Base-by-base conservation (phyloP, 2,329 filamentous ascomycete species). In the Penicillium psychrosexuale region DNA sequence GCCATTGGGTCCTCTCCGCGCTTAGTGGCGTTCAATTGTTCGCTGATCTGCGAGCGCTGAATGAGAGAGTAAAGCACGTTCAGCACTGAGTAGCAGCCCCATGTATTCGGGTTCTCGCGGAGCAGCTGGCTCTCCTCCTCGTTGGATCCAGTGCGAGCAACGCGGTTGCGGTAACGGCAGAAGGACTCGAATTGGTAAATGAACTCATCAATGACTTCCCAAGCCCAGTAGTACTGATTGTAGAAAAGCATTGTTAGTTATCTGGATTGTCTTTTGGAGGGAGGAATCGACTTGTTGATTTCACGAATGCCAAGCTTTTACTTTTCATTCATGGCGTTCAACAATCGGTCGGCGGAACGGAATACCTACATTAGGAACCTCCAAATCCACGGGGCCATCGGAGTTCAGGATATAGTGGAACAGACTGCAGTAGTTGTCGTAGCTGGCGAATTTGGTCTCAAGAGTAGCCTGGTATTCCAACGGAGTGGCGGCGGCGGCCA, bases 121-220 rank as follows among this genome's bases (percentile, higher is more conserved):
- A 99, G 86, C 49, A 96, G 82, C 76, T 89, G 84, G 62, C 95
- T 87, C 77, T 99, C 94, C 78, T 97, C 94, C 73, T 91, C 90
- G 76, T 93, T 96, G 75, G 89, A 84, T 80, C 75, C 85, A 45
- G 76, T 85, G 66, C 91, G 85, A 61, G 94, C 94, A 66, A 96
- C 86, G 64, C 91, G 88, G 76, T 95, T 91, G 71, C 94, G 87
- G 84, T 97, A 97, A 61, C 91, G 91, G 75, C 91, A 97, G 83
- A 99, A 99, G 56, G 92, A 95, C 83, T 99, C 97, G 83, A 99
- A 99, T 77, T 99, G 94, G 82, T 99, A 99, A 79, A 99, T 97
- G 81, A 99, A 99, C 78, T 99, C 94, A 77, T 99, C 94, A 78
- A 99, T 97, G 66, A 97, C 93, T 76, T 99, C 94, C 94, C 94